Evolutionary conservation across 768 basidiomycete genomes (phyloP).

Genomic region (Mycena rosella): DNA sequence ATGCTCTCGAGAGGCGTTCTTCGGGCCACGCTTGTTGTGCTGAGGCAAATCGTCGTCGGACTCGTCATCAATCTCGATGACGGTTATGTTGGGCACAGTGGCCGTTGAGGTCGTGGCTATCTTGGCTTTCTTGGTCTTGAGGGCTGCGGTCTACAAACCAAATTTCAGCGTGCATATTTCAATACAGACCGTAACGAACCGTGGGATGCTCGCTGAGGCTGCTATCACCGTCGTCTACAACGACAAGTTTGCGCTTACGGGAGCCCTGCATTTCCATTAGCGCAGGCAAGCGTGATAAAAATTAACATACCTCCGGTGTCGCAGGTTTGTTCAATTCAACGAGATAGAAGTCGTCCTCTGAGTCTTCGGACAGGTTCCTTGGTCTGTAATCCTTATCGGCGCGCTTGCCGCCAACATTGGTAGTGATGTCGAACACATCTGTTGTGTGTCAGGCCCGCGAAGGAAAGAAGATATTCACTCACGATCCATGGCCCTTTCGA

Average conservation of each 20-base stretch:
- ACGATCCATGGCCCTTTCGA: not conserved
- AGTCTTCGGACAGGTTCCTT: not conserved
- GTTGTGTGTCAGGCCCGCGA: not conserved
- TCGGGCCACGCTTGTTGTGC: not conserved
- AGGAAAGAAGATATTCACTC: not conserved
- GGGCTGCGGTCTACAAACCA: not conserved
- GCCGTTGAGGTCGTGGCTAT: not conserved
- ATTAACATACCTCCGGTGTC: not conserved
- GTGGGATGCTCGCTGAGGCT: not conserved
- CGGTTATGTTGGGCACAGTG: not conserved
- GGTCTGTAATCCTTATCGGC: not conserved
- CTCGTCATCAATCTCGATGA: constrained; percentile 17
- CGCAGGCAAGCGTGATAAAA: not conserved
- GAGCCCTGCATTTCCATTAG: not conserved
- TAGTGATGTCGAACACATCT: not conserved
- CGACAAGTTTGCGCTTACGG: not conserved
- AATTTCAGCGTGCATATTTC: not conserved
- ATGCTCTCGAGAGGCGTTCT: not conserved
- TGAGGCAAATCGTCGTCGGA: not conserved
- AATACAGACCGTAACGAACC: not conserved
- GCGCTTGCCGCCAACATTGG: not conserved
- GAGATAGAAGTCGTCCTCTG: not conserved
- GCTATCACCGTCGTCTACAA: not conserved
- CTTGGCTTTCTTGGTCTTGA: not conserved
- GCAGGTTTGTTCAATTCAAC: not conserved